phyloP scores from a whole-genome alignment of 768 basidiomycete genomes.

The Leccinum arenicola region DNA sequence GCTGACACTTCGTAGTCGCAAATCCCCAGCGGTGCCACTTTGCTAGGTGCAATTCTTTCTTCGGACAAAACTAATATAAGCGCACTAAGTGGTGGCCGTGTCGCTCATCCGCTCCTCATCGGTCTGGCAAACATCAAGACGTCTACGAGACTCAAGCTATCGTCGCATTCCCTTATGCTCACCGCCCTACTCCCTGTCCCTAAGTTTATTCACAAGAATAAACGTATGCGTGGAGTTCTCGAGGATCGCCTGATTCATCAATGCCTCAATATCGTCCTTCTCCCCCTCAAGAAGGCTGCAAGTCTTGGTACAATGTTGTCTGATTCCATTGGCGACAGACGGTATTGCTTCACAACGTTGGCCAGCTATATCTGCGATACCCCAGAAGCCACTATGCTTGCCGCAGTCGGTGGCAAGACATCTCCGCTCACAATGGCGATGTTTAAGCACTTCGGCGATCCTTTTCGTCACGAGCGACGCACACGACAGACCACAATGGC shows the following conservation, averaged over 20 bases:
- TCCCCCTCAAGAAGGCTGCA: background rate
- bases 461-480: background rate
- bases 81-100: background rate
- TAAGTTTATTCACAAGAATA: background rate
- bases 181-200: background rate
- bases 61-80: background rate
- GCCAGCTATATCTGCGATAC: background rate
- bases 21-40: background rate
- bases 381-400: background rate
- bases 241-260: background rate
- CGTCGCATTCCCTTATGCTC: background rate
- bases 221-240: background rate
- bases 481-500: background rate
- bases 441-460: background rate
- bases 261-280: background rate
- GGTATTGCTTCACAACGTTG: background rate
- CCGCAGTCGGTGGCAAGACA: background rate
- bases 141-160: background rate
- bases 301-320: background rate
- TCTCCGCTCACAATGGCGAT: background rate
- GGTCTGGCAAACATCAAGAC: background rate
- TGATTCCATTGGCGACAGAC: background rate
- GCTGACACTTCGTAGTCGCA: background rate
- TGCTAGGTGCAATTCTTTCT: background rate
- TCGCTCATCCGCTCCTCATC: background rate